These are phyloP conservation scores for Pythium insidiosum DNA, from an alignment of 352 stramenopile genomes.

Conservation along the genomic window DNA sequence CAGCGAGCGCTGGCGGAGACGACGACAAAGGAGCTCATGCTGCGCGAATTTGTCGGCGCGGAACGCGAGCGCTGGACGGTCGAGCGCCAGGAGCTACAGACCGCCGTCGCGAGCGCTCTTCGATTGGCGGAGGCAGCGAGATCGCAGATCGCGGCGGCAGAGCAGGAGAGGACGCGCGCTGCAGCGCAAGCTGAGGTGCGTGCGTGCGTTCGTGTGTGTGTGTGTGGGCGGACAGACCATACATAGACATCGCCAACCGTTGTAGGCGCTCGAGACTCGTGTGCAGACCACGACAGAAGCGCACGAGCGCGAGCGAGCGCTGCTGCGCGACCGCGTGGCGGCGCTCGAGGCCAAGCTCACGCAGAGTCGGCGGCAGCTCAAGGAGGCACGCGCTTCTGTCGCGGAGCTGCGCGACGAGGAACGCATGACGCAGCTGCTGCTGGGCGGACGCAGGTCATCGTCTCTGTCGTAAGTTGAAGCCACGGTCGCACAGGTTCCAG, in stretches of 20 bases:
- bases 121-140: neutral
- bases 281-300: neutral
- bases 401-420: constrained; percentile 12
- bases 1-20: constrained; percentile 18
- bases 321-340: neutral
- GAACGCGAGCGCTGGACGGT: constrained; percentile 18
- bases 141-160: neutral
- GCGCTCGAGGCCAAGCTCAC: constrained; percentile 1
- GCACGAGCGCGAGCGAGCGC: neutral
- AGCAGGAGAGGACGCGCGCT: constrained; percentile 8
- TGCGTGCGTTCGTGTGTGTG: neutral
- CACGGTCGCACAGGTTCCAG: too few species aligned
- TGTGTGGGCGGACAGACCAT: too few species aligned
- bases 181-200: constrained; percentile 6
- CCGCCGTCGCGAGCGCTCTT: too few species aligned
- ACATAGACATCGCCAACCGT: too few species aligned
- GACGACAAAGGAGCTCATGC: constrained; percentile 13
- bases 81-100: constrained; percentile 25
- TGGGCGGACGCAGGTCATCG: neutral
- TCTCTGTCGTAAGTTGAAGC: neutral
- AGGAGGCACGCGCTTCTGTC: neutral
- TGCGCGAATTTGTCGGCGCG: constrained; percentile 17
- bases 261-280: neutral
- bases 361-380: constrained; percentile 1
- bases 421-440: constrained; percentile 10